Evolutionary conservation across 108 stramenopile genomes (phyloP).

Genomic region (Pseudonitzschia multiseries): DNA sequence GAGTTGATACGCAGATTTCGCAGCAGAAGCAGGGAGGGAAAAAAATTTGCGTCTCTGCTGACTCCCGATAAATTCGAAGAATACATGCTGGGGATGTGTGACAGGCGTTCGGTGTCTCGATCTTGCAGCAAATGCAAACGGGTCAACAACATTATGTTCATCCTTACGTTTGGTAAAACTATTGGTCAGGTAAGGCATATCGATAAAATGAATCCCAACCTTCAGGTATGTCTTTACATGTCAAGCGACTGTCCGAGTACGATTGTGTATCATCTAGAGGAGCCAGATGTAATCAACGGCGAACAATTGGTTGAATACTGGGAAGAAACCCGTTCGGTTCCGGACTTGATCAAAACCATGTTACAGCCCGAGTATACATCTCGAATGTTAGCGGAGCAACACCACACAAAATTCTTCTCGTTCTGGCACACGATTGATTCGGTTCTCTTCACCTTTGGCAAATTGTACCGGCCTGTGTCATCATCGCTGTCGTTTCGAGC

Average conservation of each 20-base stretch:
- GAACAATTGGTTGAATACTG: slow-evolving; percentile 33
- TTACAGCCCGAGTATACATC: slow-evolving; percentile 14
- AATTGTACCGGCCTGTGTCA: slow-evolving; percentile 54
- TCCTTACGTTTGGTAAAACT: slow-evolving; percentile 54
- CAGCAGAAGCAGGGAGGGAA: slow-evolving; percentile 28
- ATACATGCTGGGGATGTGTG: slow-evolving; percentile 63
- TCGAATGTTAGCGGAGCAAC: not conserved
- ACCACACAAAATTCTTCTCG: slow-evolving; percentile 43
- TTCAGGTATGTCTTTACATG: slow-evolving; percentile 68
- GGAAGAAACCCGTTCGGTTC: slow-evolving; percentile 13
- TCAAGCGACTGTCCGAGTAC: slow-evolving; percentile 58
- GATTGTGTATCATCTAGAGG: slow-evolving; percentile 43
- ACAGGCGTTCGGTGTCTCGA: slow-evolving; percentile 23
- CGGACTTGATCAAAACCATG: slow-evolving; percentile 23
- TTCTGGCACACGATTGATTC: slow-evolving; percentile 36
- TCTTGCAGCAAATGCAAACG: slow-evolving; percentile 19
- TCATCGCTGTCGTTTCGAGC: slow-evolving; percentile 15
- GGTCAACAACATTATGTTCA: slow-evolving; percentile 69
- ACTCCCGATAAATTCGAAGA: slow-evolving; percentile 46
- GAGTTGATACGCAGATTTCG: slow-evolving; percentile 31
- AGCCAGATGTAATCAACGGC: slow-evolving; percentile 25
- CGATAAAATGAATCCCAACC: slow-evolving; percentile 62
- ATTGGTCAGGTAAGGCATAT: slow-evolving; percentile 66
- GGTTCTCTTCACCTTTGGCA: slow-evolving; percentile 54
- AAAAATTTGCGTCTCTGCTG: slow-evolving; percentile 14